Evolutionary conservation across 2,329 filamentous ascomycete species (phyloP).

Genomic region (Mycosphaerella sp.): DNA sequence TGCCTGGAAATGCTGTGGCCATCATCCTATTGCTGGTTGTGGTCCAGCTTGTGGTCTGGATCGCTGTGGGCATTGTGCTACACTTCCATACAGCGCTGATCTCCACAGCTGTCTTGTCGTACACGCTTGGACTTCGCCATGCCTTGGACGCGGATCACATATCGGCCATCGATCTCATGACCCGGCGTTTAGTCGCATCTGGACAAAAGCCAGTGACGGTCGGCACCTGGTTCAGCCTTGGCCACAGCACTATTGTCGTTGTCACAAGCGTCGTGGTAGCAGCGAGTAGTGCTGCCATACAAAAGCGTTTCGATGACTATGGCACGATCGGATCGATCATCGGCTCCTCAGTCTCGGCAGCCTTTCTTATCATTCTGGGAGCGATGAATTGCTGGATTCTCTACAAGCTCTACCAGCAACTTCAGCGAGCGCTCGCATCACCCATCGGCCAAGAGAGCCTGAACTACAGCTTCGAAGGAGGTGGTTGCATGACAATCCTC

Average conservation of each 20-base stretch:
- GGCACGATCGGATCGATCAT: slow-evolving; percentile 77
- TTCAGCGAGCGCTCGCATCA: slow-evolving; percentile 55
- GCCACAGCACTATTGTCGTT: slow-evolving; percentile 89
- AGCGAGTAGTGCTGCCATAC: slow-evolving; percentile 77
- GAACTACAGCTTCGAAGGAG: slow-evolving; percentile 64
- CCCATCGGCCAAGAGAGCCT: slow-evolving; percentile 35
- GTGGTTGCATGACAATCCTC: slow-evolving; percentile 65
- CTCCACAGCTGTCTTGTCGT: slow-evolving; percentile 75
- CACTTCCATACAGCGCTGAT: slow-evolving; percentile 52
- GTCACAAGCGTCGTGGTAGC: slow-evolving; percentile 88
- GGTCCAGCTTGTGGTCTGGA: slow-evolving; percentile 54
- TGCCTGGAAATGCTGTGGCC: slow-evolving; percentile 52
- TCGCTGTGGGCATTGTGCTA: slow-evolving; percentile 52
- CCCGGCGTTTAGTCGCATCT: slow-evolving; percentile 75
- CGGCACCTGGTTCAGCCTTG: slow-evolving; percentile 88
- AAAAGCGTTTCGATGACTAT: slow-evolving; percentile 74
- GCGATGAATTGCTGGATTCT: slow-evolving; percentile 82
- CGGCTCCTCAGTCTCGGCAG: slow-evolving; percentile 78
- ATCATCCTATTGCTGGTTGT: slow-evolving; percentile 51
- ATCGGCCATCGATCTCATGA: slow-evolving; percentile 90
- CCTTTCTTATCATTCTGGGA: slow-evolving; percentile 75
- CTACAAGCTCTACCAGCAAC: slow-evolving; percentile 64
- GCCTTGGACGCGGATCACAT: slow-evolving; percentile 98
- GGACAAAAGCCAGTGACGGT: slow-evolving; percentile 85
- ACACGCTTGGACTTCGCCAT: slow-evolving; percentile 83